phyloP scores from a whole-genome alignment of 768 basidiomycete species.

The Calvatia gigantea region DNA sequence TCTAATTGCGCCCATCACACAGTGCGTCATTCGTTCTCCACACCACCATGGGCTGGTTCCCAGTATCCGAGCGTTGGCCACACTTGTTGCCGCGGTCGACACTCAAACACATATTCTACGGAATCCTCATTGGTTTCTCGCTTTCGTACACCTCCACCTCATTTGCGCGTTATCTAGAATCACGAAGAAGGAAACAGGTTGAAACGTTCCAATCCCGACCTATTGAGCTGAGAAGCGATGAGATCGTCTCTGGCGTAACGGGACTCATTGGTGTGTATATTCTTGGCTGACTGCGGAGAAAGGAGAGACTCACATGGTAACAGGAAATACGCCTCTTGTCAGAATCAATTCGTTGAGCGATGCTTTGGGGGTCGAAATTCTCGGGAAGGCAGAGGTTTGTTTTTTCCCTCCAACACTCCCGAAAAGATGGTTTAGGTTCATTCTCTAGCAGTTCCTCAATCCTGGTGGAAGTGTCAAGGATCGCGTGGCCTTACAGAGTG shows the following conservation, averaged over 20 bases:
- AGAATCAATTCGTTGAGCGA: conserved; percentile 90
- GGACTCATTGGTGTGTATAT: conserved; percentile 70
- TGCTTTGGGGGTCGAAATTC: conserved; percentile 87
- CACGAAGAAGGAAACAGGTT: conserved; percentile 44
- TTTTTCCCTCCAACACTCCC: neutral
- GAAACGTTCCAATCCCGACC: conserved; percentile 44
- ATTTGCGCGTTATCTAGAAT: conserved; percentile 48
- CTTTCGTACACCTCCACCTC: conserved; percentile 73
- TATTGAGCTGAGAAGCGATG: conserved; percentile 72
- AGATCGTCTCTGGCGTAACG: conserved; percentile 74
- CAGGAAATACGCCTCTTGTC: conserved; percentile 93
- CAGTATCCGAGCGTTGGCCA: conserved; percentile 25
- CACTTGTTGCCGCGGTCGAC: conserved; percentile 34
- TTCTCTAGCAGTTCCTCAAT: conserved; percentile 87
- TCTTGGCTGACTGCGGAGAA: neutral
- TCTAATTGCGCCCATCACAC: neutral
- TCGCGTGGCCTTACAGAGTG: conserved; percentile 90
- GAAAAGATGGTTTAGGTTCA: conserved; percentile 23
- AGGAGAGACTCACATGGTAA: neutral
- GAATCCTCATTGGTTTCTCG: conserved; percentile 69
- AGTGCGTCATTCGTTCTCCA: neutral
- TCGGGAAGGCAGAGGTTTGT: conserved; percentile 90
- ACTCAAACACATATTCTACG: conserved; percentile 34
- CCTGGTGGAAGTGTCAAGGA: conserved; percentile 99
- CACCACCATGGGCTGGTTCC: conserved; percentile 19